phyloP scores from a whole-genome alignment of 2,329 filamentous ascomycete genomes.

The Apiospora rasikravindrae region DNA sequence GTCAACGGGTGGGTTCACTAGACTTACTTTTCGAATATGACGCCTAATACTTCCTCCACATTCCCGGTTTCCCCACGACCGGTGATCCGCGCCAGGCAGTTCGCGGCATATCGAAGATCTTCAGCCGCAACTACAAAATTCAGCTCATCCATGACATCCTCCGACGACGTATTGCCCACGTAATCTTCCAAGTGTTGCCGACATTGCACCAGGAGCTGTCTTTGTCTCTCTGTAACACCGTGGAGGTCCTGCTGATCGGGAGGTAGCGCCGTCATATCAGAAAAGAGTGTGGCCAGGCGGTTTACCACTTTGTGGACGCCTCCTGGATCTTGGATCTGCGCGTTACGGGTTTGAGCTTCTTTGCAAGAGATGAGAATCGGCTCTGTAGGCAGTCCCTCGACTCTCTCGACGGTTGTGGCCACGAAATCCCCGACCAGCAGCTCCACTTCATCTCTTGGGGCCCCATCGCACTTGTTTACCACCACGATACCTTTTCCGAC shows the following conservation, averaged over 20 bases:
- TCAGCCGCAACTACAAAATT: conserved; percentile 72
- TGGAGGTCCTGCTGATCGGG: conserved; percentile 81
- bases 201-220: conserved; percentile 78
- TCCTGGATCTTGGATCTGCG: conserved; percentile 44
- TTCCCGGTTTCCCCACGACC: conserved; percentile 85
- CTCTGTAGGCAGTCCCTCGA: conserved; percentile 48
- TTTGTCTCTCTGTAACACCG: conserved; percentile 89
- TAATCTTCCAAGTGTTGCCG: conserved; percentile 75
- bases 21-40: conserved; percentile 95
- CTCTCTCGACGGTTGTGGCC: conserved; percentile 41
- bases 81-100: conserved; percentile 83
- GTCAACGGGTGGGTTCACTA: conserved; percentile 18
- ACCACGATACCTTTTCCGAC: conserved; percentile 58
- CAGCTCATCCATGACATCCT: conserved; percentile 26
- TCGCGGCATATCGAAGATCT: conserved; percentile 80
- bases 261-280: conserved; percentile 71
- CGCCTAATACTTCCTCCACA: conserved; percentile 92
- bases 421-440: conserved; percentile 49
- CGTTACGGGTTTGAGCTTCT: conserved; percentile 49
- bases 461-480: conserved; percentile 67
- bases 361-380: conserved; percentile 75
- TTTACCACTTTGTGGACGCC: conserved; percentile 72
- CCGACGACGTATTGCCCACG: conserved; percentile 58
- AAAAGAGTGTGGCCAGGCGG: conserved; percentile 71
- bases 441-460: conserved; percentile 42